These are phyloP conservation scores for Annulohypoxylon stygium DNA, from an alignment of 495 filamentous ascomycete species.

Conservation along the genomic window DNA sequence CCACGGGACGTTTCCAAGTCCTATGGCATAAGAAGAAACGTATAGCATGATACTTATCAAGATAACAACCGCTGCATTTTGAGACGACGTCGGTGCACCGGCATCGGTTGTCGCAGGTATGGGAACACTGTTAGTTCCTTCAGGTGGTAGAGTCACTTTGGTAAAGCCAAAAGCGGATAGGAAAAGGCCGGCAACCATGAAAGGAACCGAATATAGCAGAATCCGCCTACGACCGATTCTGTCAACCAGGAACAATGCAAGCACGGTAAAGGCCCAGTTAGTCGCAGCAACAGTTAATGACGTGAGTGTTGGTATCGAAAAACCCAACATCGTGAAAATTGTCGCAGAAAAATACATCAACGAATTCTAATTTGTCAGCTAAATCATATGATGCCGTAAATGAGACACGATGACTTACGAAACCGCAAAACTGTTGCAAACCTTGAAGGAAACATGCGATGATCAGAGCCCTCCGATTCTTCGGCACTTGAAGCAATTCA, in stretches of 20 bases:
- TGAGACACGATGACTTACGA: slow-evolving; percentile 65
- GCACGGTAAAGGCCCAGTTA: slow-evolving; percentile 84
- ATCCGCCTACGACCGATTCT: slow-evolving; percentile 83
- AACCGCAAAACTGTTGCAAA: slow-evolving; percentile 91
- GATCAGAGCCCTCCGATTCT: slow-evolving; percentile 80
- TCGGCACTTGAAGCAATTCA: slow-evolving; percentile 70
- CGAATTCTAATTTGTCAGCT: slow-evolving; percentile 70
- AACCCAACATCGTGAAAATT: slow-evolving; percentile 84
- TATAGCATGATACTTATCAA: slow-evolving; percentile 82
- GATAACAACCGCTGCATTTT: slow-evolving; percentile 66
- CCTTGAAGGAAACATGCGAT: slow-evolving; percentile 90
- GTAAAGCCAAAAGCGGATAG: slow-evolving; percentile 76
- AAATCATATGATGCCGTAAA: not conserved
- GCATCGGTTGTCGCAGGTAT: slow-evolving; percentile 7
- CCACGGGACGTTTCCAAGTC: slow-evolving; percentile 94
- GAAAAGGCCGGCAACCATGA: slow-evolving; percentile 81
- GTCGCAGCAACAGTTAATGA: slow-evolving; percentile 85
- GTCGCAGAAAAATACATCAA: slow-evolving; percentile 97
- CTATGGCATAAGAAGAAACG: slow-evolving; percentile 85
- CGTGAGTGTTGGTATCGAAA: slow-evolving; percentile 82
- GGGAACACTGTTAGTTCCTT: slow-evolving; percentile 47
- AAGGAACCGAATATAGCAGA: slow-evolving; percentile 83
- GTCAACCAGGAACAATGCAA: slow-evolving; percentile 84
- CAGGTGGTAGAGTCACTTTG: slow-evolving; percentile 63
- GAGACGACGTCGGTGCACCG: slow-evolving; percentile 36